A percentile compares a stretch with the other conserved stretches of the same genome.
Evolutionary conservation across 306 rosid species (phyloP).

Genomic region (Cicer bijugum): DNA sequence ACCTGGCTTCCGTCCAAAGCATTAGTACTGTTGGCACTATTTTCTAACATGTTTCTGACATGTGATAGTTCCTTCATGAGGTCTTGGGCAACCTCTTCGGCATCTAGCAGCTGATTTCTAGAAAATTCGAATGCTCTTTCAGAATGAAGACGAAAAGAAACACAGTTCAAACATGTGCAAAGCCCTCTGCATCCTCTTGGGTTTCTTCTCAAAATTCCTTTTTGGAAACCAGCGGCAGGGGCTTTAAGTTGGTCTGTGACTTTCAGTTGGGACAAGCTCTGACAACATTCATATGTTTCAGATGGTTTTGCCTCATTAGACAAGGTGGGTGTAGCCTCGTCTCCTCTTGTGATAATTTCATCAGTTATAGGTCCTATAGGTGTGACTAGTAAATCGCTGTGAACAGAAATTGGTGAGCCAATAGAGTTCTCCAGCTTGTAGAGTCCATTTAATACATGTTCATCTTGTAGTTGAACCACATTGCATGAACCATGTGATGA

Average conservation of each 20-base stretch:
- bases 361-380: constrained; percentile 25
- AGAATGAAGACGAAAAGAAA: constrained; percentile 78
- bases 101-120: constrained; percentile 71
- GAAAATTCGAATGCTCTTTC: constrained; percentile 95
- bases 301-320: constrained; percentile 40
- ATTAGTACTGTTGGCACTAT: constrained; percentile 39
- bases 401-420: constrained; percentile 33
- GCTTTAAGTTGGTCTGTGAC: constrained; percentile 28
- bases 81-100: constrained; percentile 70
- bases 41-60: constrained; percentile 58
- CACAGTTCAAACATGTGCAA: constrained; percentile 84
- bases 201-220: constrained; percentile 69
- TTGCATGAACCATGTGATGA: too few relatives aligned
- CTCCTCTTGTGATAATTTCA: constrained; percentile 43
- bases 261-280: constrained; percentile 41
- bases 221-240: constrained; percentile 25
- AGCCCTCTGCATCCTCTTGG: constrained; percentile 92
- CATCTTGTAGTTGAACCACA: constrained; percentile 34
- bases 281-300: constrained; percentile 42
- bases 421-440: constrained; percentile 45
- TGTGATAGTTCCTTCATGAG: constrained; percentile 69
- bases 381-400: constrained; percentile 41
- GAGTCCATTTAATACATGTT: constrained; percentile 44
- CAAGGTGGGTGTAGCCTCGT: constrained; percentile 37
- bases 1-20: constrained; percentile 52